These are phyloP conservation scores for Quercus dentata DNA, from an alignment of 306 rosid species.

Conservation along the genomic window DNA sequence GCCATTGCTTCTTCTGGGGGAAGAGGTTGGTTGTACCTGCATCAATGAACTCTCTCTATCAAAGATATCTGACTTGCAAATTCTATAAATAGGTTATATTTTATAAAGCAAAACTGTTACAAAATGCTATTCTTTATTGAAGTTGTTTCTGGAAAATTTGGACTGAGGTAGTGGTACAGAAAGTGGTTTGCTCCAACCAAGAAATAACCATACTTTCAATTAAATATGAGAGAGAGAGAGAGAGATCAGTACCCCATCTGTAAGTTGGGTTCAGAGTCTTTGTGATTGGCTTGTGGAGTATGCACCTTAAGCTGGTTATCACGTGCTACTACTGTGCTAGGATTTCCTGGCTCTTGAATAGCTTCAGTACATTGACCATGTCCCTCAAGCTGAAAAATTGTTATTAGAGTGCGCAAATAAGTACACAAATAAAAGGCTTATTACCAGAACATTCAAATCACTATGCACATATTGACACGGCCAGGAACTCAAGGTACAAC, in stretches of 20 bases:
- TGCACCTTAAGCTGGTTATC: background rate
- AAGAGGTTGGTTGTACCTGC: background rate
- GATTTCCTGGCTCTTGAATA: constrained; percentile 8
- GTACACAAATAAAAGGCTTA: background rate
- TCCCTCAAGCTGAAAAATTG: constrained; percentile 35
- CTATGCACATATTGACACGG: background rate
- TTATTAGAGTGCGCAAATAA: no score
- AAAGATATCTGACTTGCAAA: background rate
- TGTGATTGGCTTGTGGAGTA: constrained; percentile 9
- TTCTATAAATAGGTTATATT: background rate
- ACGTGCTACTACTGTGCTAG: background rate
- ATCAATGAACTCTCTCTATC: background rate
- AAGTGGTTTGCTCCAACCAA: no score
- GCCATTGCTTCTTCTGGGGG: background rate
- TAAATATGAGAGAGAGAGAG: background rate
- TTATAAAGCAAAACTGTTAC: no score
- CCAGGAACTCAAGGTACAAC: constrained; percentile 27
- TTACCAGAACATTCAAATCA: background rate
- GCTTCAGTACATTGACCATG: constrained; percentile 12
- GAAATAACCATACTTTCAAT: background rate
- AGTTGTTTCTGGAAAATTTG: no score
- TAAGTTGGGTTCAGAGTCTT: constrained; percentile 10
- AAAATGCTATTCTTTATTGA: no score
- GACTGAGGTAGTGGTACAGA: no score
- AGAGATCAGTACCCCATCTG: constrained; percentile 10